Percentiles rank a stretch among this genome's conserved stretches.
Conservation (phyloP, 2,329 filamentous ascomycete species). For the Chaetomium sp. region DNA sequence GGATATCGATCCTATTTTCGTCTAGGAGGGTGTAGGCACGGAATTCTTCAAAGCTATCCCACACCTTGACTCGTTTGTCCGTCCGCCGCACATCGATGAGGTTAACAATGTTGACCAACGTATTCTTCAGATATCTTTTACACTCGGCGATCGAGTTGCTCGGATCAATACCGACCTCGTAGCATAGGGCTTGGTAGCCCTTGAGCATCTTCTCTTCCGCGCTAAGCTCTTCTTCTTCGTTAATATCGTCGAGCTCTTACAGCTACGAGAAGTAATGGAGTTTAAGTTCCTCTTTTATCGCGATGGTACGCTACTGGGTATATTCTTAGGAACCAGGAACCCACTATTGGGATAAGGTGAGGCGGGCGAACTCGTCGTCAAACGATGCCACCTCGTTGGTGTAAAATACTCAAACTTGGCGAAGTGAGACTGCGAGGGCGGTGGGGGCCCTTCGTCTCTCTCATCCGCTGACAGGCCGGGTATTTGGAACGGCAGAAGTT, state of each 20-base stretch:
- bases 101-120: conserved; percentile 40
- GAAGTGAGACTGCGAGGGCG: conserved; percentile 40
- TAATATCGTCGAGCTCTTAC: conserved; percentile 20
- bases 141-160: conserved; percentile 17
- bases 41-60: conserved; percentile 36
- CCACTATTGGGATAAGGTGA: conserved; percentile 40
- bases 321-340: conserved; percentile 37
- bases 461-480: not conserved
- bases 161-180: conserved; percentile 36
- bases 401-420: conserved; percentile 38
- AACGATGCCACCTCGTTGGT: conserved; percentile 39
- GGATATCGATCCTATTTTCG: conserved; percentile 29
- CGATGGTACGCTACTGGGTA: conserved; percentile 39
- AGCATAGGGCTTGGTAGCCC: conserved; percentile 37
- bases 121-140: conserved; percentile 31
- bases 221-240: conserved; percentile 17
- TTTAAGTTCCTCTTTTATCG: conserved; percentile 37
- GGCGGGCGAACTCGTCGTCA: conserved; percentile 39
- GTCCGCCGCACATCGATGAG: conserved; percentile 39
- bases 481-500: no score
- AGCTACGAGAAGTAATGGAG: conserved; percentile 38
- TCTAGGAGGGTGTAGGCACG: conserved; percentile 35
- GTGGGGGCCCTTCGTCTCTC: not conserved
- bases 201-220: conserved; percentile 24
- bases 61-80: no score